Conservation (phyloP, 2,329 filamentous ascomycete genomes). For the Aspergillus pseudoterreus region DNA sequence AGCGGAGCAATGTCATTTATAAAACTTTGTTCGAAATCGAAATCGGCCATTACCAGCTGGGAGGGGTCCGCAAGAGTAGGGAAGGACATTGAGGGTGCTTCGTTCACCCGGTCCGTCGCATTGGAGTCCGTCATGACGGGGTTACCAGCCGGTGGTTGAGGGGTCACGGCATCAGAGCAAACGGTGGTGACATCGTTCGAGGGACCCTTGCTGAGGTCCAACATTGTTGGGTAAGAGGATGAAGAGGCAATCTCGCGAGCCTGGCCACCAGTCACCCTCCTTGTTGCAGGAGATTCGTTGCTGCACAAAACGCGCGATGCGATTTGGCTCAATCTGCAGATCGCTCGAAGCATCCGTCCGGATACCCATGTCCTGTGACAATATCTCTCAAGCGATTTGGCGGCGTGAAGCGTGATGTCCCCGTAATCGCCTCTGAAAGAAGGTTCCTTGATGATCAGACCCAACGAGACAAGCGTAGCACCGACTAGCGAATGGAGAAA, state of each 20-base stretch:
- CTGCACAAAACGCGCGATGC: neutral
- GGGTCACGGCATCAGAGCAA: too few species aligned
- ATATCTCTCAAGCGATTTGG: conserved; percentile 14
- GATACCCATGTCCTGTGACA: conserved; percentile 22
- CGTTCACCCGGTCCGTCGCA: too few species aligned
- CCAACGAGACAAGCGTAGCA: conserved; percentile 18
- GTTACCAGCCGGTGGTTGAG: too few species aligned
- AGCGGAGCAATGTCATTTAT: neutral
- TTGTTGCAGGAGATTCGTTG: too few species aligned
- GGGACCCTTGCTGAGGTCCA: too few species aligned
- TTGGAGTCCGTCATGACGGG: neutral
- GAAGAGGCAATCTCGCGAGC: too few species aligned
- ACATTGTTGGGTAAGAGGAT: too few species aligned
- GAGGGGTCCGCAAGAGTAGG: neutral
- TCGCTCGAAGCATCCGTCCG: conserved; percentile 14
- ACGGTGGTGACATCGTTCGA: too few species aligned
- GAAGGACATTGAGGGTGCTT: too few species aligned
- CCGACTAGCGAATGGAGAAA: conserved; percentile 19
- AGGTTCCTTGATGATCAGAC: conserved; percentile 16
- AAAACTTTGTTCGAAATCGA: neutral
- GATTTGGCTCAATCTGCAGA: conserved; percentile 17
- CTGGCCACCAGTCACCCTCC: too few species aligned
- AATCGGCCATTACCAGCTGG: neutral
- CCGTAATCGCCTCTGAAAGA: conserved; percentile 14
- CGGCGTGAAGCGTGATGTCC: conserved; percentile 9